These are phyloP conservation scores for Ceratopteris richardii DNA, from an alignment of 75 land plant genomes.

Conservation along the genomic window DNA sequence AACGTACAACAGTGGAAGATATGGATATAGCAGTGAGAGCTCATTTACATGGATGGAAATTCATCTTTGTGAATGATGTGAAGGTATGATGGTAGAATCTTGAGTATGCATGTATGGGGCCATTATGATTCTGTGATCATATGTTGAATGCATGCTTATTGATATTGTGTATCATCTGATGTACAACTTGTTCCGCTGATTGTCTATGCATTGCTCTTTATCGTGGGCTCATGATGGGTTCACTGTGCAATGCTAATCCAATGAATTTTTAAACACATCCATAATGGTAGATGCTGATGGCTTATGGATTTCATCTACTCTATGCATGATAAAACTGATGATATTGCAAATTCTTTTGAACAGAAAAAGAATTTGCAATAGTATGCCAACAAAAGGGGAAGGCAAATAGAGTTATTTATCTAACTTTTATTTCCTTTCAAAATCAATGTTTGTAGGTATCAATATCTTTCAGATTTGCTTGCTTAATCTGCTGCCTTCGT, in stretches of 20 bases:
- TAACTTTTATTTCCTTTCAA: neutral
- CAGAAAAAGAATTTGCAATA: neutral
- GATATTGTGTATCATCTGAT: neutral
- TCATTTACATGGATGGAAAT: slow-evolving; percentile 79
- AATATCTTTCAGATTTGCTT: neutral
- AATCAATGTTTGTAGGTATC: neutral
- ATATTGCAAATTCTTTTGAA: too few species aligned
- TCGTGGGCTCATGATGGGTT: too few species aligned
- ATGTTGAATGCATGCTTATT: neutral
- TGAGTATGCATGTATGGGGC: neutral
- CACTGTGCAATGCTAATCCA: too few species aligned
- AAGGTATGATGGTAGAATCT: slow-evolving; percentile 26
- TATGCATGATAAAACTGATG: too few species aligned
- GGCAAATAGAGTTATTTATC: neutral
- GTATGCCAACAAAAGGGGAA: neutral
- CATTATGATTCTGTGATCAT: neutral
- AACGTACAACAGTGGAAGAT: slow-evolving; percentile 82
- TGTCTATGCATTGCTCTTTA: too few species aligned
- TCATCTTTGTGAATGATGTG: slow-evolving; percentile 71
- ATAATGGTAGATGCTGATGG: too few species aligned
- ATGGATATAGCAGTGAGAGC: slow-evolving; percentile 90
- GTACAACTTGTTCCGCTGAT: neutral
- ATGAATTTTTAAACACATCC: too few species aligned
- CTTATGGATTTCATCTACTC: too few species aligned
- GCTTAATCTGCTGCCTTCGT: neutral